Percentiles rank a stretch among this genome's conserved stretches.
Evolutionary conservation across 192 early-diverging fungal genomes (phyloP).

Genomic region (Backusella macrospora): DNA sequence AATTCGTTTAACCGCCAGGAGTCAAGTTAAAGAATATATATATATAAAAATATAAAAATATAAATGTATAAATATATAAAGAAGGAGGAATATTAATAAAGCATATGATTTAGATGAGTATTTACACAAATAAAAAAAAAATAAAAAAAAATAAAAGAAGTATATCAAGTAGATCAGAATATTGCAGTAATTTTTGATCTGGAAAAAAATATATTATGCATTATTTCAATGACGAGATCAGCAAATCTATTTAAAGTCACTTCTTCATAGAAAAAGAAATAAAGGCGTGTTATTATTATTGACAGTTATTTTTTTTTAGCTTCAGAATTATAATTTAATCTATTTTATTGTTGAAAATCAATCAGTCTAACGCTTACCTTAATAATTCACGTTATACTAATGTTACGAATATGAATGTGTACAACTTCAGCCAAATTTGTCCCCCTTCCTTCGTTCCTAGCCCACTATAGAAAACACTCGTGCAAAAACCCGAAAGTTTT

Average conservation of each 20-base stretch:
- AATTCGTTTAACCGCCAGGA: constrained; percentile 4
- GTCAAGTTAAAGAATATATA: neutral
- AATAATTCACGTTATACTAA: constrained; percentile 8
- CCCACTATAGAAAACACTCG: constrained; percentile 9
- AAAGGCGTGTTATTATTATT: neutral
- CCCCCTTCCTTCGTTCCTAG: constrained; percentile 2
- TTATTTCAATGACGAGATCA: constrained; percentile 3
- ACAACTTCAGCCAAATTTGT: constrained; percentile 5
- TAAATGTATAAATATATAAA: neutral
- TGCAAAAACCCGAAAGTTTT: constrained; percentile 4
- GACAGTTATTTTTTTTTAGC: constrained; percentile 9
- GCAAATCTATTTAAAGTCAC: neutral
- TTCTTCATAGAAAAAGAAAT: neutral
- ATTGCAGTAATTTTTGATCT: neutral
- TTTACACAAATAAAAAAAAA: neutral
- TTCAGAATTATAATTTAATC: constrained; percentile 14
- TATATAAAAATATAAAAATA: neutral
- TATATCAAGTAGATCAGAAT: neutral
- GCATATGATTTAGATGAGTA: too few species aligned
- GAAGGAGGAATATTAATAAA: too few species aligned
- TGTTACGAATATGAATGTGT: constrained; percentile 11
- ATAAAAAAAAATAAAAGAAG: neutral
- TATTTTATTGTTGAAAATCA: constrained; percentile 13
- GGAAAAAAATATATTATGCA: neutral
- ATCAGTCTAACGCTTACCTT: constrained; percentile 4